Evolutionary conservation across 1,284 basidiomycete species (phyloP), one percentile per base, ranked within the genome.

Genomic region (Rhodotorula sp.): DNA sequence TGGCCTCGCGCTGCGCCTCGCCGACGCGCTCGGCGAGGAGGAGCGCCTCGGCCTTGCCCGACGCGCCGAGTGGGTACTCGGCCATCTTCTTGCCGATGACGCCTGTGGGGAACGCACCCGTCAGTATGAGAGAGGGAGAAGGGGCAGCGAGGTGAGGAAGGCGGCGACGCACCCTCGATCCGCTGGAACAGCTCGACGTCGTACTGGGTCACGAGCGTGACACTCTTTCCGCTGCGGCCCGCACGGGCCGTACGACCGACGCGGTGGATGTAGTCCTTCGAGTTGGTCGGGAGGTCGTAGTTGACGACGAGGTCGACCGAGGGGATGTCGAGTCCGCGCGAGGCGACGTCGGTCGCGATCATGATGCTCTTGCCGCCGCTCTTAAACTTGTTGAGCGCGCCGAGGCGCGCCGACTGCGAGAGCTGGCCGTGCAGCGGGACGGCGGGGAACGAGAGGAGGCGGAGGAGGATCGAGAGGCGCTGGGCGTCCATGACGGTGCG

Each of bases 191-290:
- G 86, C 82, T 99, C 97, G 68, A 99, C 94, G 78, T 99, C 96
- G 82, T 99, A 99, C 83, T 99, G 97, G 2, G 96, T 95, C 17
- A 98, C 94, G 34, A 99, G 86, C 17, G 97, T 97, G 77, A 99
- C 91, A 1, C 92, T 90, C 83, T 97, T 97, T 55, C 97, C 97
- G 3, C 92, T 89, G 55, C 97, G 88, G 21, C 97, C 97, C 0
- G 97, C 97, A 81, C 97, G 90, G 4, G 97, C 97, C 46, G 97
- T 99, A 74, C 97, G 89, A 49, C 97, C 97, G 25, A 99, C 97
- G 68, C 97, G 89, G 81, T 99, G 97, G 68, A 99, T 97, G 82
- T 99, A 99, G 82, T 99, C 97, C 84, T 99, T 99, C 44, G 95
- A 98, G 81, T 99, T 93, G 10, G 93, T 93, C 1, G 97, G 97